These are phyloP conservation scores for Chlorociboria aeruginascens DNA, from an alignment of 495 filamentous ascomycete genomes.

Conservation along the genomic window DNA sequence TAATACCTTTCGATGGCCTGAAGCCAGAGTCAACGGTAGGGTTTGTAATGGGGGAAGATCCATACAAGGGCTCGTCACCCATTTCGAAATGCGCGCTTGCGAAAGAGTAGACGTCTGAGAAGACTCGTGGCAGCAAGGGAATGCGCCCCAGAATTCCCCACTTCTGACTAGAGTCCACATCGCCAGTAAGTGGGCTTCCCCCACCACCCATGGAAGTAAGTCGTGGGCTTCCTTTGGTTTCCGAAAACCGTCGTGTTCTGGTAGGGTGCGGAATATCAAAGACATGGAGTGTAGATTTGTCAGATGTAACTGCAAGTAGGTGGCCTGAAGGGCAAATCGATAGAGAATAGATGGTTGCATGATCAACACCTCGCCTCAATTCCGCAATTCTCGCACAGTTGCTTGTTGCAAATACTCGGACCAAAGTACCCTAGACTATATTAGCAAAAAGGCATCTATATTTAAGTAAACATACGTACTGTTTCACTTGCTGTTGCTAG, in stretches of 20 bases:
- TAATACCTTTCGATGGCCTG: slow-evolving; percentile 59
- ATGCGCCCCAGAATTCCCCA: slow-evolving; percentile 72
- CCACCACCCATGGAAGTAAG: slow-evolving; percentile 13
- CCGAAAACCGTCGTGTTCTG: slow-evolving; percentile 7
- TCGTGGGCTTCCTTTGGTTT: slow-evolving; percentile 1
- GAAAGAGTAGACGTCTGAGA: slow-evolving; percentile 79
- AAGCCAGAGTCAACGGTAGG: slow-evolving; percentile 31
- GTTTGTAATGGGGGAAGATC: slow-evolving; percentile 20
- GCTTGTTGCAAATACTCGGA: slow-evolving; percentile 68
- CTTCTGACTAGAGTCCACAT: slow-evolving; percentile 48
- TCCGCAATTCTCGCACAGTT: slow-evolving; percentile 74
- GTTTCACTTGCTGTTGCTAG: slow-evolving; percentile 86
- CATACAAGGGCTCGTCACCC: slow-evolving; percentile 49
- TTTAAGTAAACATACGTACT: slow-evolving; percentile 29
- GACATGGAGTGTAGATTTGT: slow-evolving; percentile 90
- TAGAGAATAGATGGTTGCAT: slow-evolving; percentile 74
- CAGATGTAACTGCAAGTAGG: slow-evolving; percentile 84
- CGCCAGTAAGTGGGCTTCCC: slow-evolving; percentile 14
- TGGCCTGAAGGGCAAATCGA: slow-evolving; percentile 71
- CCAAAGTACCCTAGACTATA: slow-evolving; percentile 58
- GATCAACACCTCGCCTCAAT: slow-evolving; percentile 78
- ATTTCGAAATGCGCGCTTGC: slow-evolving; percentile 64
- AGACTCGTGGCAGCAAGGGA: slow-evolving; percentile 64
- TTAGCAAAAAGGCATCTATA: background rate
- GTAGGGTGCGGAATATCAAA: slow-evolving; percentile 55